These are phyloP conservation scores for Podaxis sp. DNA, from an alignment of 768 basidiomycete species.

Conservation along the genomic window DNA sequence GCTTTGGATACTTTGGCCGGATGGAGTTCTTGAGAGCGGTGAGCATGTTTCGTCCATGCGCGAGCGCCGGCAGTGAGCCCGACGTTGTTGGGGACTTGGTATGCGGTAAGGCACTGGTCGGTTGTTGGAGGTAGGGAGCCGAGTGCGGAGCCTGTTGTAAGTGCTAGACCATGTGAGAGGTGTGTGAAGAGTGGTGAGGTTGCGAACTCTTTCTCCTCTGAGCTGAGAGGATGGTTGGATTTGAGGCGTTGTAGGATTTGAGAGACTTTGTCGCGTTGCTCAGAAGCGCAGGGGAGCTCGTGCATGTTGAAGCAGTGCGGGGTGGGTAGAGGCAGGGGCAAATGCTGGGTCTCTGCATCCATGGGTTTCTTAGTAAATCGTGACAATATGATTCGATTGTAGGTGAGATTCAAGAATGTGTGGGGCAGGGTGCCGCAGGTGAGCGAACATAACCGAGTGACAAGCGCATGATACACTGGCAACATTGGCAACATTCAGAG, in stretches of 20 bases:
- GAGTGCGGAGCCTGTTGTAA: slow-evolving; percentile 58
- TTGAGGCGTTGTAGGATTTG: slow-evolving; percentile 16
- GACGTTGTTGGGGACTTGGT: slow-evolving; percentile 44
- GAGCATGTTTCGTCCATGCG: slow-evolving; percentile 67
- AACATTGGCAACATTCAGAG: too few species aligned
- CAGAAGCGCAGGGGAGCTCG: slow-evolving; percentile 38
- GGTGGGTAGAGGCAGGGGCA: background rate
- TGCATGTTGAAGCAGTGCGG: slow-evolving; percentile 44
- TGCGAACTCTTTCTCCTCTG: background rate
- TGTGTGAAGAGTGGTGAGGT: slow-evolving; percentile 39
- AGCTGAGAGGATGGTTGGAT: background rate
- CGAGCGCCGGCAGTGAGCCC: slow-evolving; percentile 57
- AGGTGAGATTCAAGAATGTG: too few species aligned
- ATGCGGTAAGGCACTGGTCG: slow-evolving; percentile 51
- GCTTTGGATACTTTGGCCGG: slow-evolving; percentile 9
- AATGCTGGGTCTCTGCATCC: background rate
- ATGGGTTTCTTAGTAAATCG: background rate
- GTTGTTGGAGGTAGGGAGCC: slow-evolving; percentile 46
- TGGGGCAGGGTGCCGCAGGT: too few species aligned
- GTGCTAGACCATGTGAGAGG: slow-evolving; percentile 51
- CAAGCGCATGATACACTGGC: too few species aligned
- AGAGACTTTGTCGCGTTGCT: slow-evolving; percentile 35
- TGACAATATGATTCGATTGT: background rate
- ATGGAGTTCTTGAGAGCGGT: slow-evolving; percentile 40
- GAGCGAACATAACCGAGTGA: too few species aligned